Percentiles rank a stretch among this genome's conserved stretches.
Evolutionary conservation across 129 eudicot species (phyloP).

Genomic region (Chrysanthemum lavandulifolium): DNA sequence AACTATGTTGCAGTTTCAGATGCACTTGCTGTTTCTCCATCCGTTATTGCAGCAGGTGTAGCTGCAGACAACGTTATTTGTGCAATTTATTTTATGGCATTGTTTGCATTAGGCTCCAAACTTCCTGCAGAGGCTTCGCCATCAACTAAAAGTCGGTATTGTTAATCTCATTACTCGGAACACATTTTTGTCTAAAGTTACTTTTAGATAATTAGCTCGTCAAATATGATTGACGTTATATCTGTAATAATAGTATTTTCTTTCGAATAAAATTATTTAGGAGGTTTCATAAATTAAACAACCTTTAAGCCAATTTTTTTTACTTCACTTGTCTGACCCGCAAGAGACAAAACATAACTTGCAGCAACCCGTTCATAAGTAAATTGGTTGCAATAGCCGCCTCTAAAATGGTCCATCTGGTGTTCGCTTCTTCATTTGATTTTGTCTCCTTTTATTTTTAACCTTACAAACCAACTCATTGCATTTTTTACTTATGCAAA

Average conservation of each 20-base stretch:
- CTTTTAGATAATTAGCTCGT: too few species aligned
- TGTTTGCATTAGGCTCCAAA: constrained; percentile 78
- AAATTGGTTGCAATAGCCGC: too few species aligned
- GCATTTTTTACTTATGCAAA: constrained; percentile 17
- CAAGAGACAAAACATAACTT: too few species aligned
- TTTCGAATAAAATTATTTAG: too few species aligned
- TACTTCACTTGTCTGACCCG: too few species aligned
- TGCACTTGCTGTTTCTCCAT: constrained; percentile 69
- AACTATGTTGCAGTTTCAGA: constrained; percentile 81
- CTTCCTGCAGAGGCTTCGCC: constrained; percentile 60
- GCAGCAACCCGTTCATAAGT: too few species aligned
- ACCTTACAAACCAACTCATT: background rate
- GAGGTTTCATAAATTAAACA: too few species aligned
- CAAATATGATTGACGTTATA: too few species aligned
- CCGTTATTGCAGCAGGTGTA: constrained; percentile 86
- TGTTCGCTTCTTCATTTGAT: background rate
- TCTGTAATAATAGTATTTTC: too few species aligned
- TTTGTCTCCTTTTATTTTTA: background rate
- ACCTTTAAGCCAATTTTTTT: too few species aligned
- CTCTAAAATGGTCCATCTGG: too few species aligned
- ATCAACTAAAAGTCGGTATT: constrained; percentile 36
- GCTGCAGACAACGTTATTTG: constrained; percentile 91
- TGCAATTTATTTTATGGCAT: constrained; percentile 64
- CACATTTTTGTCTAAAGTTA: too few species aligned
- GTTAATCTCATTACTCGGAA: background rate